Evolutionary conservation across 2,329 filamentous ascomycete genomes (phyloP), one percentile per base, ranked within the genome.

Genomic region (Aureobasidium sp.): DNA sequence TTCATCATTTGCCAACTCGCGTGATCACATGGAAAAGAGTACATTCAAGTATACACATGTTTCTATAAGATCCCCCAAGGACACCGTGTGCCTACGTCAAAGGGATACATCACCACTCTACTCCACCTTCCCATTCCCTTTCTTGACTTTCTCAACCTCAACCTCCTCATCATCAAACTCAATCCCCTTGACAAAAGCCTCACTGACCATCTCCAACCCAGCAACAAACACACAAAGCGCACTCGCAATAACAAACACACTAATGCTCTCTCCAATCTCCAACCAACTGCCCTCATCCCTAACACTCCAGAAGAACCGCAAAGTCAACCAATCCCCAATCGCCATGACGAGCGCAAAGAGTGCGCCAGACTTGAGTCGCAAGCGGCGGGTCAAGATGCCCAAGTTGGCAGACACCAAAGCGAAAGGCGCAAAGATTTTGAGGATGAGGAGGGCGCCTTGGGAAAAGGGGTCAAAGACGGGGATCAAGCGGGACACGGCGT

Each of bases 271-370:
- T 36, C 94, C 94, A 72, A 99, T 99, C 72, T 99, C 94, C 64
- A 99, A 77, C 94, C 94, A 99, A 25, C 89, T 94, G 0, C 94
- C 94, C 73, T 99, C 94, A 68, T 99, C 94, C 70, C 89, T 89
- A 49, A 99, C 94, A 69, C 96, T 90, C 86, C 90, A 99, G 77
- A 99, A 99, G 79, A 99, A 99, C 70, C 94, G 90, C 58, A 99
- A 80, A 3, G 94, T 97, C 72, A 97, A 81, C 55, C 96, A 85
- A 72, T 99, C 94, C 64, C 89, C 92, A 57, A 95, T 84, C 0
- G 89, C 89, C 85, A 97, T 96, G 56, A 96, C 91, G 2, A 93
- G 79, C 88, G 97, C 97, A 77, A 97, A 97, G 4, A 99, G 78
- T 6, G 91, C 90, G 42, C 89, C 91, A 0, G 91, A 92, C 9